Percentiles rank a stretch among this genome's conserved stretches.
These are phyloP conservation scores for Dendrobium nobile DNA, from an alignment of 106 monocot species.

Conservation along the genomic window DNA sequence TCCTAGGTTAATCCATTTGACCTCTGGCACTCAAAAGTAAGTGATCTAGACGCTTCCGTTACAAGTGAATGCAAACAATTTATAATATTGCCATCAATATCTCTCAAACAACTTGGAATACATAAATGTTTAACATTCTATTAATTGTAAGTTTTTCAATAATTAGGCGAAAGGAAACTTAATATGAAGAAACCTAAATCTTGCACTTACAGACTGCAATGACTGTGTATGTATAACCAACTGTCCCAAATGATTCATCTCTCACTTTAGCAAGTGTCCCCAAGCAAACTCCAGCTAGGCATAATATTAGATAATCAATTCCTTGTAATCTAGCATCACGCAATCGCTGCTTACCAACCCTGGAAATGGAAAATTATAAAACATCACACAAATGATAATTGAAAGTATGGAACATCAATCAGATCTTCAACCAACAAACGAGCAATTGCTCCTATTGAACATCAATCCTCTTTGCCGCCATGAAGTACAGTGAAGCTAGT, in stretches of 20 bases:
- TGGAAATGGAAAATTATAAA: conserved; percentile 10
- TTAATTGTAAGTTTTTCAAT: neutral
- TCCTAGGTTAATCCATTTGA: no score
- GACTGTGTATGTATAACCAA: conserved; percentile 74
- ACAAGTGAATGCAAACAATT: neutral
- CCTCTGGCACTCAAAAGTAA: no score
- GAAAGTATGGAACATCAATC: neutral
- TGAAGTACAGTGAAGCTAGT: neutral
- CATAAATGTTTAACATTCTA: neutral
- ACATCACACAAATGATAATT: neutral
- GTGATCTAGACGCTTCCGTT: no score
- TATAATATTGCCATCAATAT: neutral
- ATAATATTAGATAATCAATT: conserved; percentile 64
- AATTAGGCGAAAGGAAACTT: neutral
- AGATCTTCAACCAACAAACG: neutral
- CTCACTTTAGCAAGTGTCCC: conserved; percentile 73
- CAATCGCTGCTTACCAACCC: conserved; percentile 66
- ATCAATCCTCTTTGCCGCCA: neutral
- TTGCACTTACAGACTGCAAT: conserved; percentile 81
- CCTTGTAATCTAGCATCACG: conserved; percentile 75
- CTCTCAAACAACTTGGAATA: neutral
- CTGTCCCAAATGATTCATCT: conserved; percentile 63
- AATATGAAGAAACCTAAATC: neutral
- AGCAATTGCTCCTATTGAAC: neutral
- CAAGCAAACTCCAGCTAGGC: conserved; percentile 74